Base-by-base conservation (phyloP, 208 protist genomes). In the Wallacemonas sp. region DNA sequence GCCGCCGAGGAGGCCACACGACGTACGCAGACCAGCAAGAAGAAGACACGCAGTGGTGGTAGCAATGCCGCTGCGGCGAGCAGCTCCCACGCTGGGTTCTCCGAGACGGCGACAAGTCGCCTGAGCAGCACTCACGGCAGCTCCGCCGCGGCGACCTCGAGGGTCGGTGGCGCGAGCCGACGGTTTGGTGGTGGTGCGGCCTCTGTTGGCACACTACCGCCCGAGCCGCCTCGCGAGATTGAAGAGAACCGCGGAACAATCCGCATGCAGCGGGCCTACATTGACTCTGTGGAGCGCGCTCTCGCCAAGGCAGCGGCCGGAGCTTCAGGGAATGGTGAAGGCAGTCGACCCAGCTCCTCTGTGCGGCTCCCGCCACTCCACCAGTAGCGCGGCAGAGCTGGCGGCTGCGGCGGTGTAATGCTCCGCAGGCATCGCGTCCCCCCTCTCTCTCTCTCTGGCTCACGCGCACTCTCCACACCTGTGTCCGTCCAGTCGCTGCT, bases 231-330 rank as follows among this genome's bases (percentile, higher is more conserved):
- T 9, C 48, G 62, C 9, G 79, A 91, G 64, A 81, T 98, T 26
- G 91, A 96, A 52, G 75, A 81, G 22, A 97, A 97, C 65, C 71
- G 77, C 13, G 68, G 61, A 2, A 85, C 95, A 58, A 93, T 98
- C 22, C 66, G 72, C n/a, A 73, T 81, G 69, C 72, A 96, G 60
- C 73, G 92, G 5, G 68, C 76, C 13, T 83, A 85, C 70, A 79
- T 97, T 10, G 91, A 91, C 2, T 73, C 86, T 21, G 59, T 93
- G 52, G 86, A 98, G 73, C 69, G 73, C 39, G 34, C 71, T 10
- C 71, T 94, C 22, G 60, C 65, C 12, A 72, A 44, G 22, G 63
- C 50, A 26, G 42, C 52, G 15, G 13, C 46, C 9, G 8, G 37
- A 6, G 27, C 21, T 19, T n/a, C n/a, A n/a, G n/a, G n/a, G n/a